Conservation (phyloP, 1,139 yeast genomes). For the Lodderomyces elongisporus region DNA sequence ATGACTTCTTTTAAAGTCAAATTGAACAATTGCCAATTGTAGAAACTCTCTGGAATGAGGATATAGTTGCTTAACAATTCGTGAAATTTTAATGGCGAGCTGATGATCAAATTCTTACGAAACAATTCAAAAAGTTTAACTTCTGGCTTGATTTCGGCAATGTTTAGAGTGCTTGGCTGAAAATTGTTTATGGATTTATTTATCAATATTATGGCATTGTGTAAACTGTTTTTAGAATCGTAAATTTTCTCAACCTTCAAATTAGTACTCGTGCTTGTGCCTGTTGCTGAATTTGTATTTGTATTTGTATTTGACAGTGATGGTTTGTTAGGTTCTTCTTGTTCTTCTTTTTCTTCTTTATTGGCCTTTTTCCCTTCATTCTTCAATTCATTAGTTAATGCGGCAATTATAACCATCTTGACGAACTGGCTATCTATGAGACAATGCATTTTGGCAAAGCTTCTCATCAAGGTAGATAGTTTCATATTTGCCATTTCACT, state of each 20-base stretch:
- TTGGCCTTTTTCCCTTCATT: constrained; percentile 4
- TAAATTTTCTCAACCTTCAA: constrained; percentile 19
- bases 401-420: constrained; percentile 32
- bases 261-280: background rate
- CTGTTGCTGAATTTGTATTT: background rate
- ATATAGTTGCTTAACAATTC: constrained; percentile 40
- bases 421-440: constrained; percentile 21
- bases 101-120: constrained; percentile 39
- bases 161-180: constrained; percentile 4
- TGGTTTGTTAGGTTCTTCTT: no score
- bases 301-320: background rate
- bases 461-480: constrained; percentile 20
- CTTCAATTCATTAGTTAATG: constrained; percentile 42
- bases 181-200: constrained; percentile 36
- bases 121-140: constrained; percentile 29
- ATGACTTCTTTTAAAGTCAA: constrained; percentile 39
- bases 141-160: constrained; percentile 1
- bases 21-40: constrained; percentile 38
- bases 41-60: constrained; percentile 31
- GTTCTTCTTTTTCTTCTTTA: no score
- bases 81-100: constrained; percentile 42
- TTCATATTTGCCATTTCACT: constrained; percentile 2
- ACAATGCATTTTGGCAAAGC: constrained; percentile 25
- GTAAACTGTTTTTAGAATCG: constrained; percentile 38
- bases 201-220: constrained; percentile 43